Base-by-base conservation (phyloP, 768 basidiomycete genomes). In the Psilocybe cyanescens region DNA sequence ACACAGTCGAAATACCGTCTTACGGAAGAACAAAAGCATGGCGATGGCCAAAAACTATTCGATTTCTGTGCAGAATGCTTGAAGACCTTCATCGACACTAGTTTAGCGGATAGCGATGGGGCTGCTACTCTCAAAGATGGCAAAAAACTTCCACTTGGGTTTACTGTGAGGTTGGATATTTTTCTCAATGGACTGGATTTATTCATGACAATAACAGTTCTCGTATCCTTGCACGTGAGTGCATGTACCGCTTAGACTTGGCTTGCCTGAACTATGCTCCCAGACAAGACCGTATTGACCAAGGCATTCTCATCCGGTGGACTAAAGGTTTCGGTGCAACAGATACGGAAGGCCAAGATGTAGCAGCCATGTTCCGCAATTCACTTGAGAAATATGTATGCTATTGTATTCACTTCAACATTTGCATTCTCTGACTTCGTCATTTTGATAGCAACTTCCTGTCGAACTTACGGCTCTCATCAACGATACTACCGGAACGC, bases 41-140 rank as follows among this genome's bases (percentile, higher is more conserved):
- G 92, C 6, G 95, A 98, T n/a, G 97, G 96, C 5, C 90, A 94
- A 72, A 90, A 89, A 61, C 78, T 99, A 55, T 98, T 99, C 67
- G 97, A 99, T 77, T 99, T 99, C 70, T 99, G 97, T 72, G 97
- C 94, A 0, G 90, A 97, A 72, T 97, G 92, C 72, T 76, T 99
- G 60, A 91, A 92, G 74, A 88, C 85, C 6, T 99, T 99, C 75
- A 83, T 98, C 65, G 85, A 89, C 30, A 87, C 89, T 16, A 92
- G 93, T 55, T 76, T 87, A 14, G 81, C 79, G 11, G 79, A 79
- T 57, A 70, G 83, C 52, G 86, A 83, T 8, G 75, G 77, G 3
- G 76, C 86, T 41, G 76, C 87, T 41, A 65, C 78, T 54, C 64
- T 86, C 31, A 76, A 80, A 67, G 77, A 80, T 16, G 88, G 85